Percentiles rank a stretch among this genome's conserved stretches.
These are phyloP conservation scores for Actinomucor elegans DNA, from an alignment of 371 early-diverging fungal genomes.

Conservation along the genomic window DNA sequence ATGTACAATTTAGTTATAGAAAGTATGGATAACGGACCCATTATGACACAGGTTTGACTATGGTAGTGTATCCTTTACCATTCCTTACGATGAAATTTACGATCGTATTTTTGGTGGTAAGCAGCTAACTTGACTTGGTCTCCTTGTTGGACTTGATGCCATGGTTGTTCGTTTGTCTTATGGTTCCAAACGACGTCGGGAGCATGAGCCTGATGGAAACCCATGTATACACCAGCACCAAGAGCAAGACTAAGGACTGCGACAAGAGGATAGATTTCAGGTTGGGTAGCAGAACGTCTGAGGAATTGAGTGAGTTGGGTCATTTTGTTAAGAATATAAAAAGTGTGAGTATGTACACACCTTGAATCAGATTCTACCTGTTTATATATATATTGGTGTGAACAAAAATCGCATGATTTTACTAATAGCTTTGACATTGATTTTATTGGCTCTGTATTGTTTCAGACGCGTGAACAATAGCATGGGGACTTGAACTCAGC, in stretches of 20 bases:
- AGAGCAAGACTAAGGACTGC: conserved; percentile 31
- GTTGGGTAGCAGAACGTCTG: conserved; percentile 22
- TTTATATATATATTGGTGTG: conserved; percentile 1
- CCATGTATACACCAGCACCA: conserved; percentile 26
- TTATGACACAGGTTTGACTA: too few relatives aligned
- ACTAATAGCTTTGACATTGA: too few relatives aligned
- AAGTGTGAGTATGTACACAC: too few relatives aligned
- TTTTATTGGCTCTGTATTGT: too few relatives aligned
- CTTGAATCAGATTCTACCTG: too few relatives aligned
- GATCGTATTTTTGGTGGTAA: conserved; percentile 32
- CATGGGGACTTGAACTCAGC: too few relatives aligned
- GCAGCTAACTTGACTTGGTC: conserved; percentile 39
- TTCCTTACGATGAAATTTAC: conserved; percentile 27
- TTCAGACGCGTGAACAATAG: too few relatives aligned
- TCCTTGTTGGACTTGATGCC: conserved; percentile 38
- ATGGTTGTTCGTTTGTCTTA: conserved; percentile 30
- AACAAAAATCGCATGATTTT: conserved; percentile 14
- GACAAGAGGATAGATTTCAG: conserved; percentile 39
- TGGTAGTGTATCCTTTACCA: conserved; percentile 8
- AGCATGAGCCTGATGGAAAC: conserved; percentile 25
- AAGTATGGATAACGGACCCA: too few relatives aligned
- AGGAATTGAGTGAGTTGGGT: conserved; percentile 22
- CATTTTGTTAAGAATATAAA: conserved; percentile 9
- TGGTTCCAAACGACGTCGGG: conserved; percentile 48
- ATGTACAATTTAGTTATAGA: too few relatives aligned